Conservation (phyloP, 495 filamentous ascomycete genomes). For the Xanthoparmelia taractica region DNA sequence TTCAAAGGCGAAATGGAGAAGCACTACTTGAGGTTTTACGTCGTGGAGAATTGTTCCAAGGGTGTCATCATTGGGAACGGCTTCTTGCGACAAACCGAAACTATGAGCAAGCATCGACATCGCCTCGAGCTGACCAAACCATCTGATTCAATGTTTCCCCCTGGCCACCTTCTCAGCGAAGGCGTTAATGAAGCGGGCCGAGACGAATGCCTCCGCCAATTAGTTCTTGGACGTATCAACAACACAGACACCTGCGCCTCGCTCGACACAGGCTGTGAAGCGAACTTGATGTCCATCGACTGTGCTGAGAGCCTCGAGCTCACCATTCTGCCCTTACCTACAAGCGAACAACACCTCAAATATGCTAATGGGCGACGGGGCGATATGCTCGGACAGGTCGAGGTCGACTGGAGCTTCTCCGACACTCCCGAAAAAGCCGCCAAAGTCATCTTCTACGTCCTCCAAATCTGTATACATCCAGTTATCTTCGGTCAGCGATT, state of each 20-base stretch:
- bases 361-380: constrained; percentile 8
- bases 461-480: constrained; percentile 3
- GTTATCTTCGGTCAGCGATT: constrained; percentile 14
- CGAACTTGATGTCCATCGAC: constrained; percentile 14
- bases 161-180: constrained; percentile 4
- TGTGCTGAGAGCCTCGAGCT: neutral
- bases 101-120: constrained; percentile 3
- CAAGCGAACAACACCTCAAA: constrained; percentile 1
- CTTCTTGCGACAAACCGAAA: constrained; percentile 12
- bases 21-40: constrained; percentile 6
- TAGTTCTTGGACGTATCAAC: constrained; percentile 3
- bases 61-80: constrained; percentile 14
- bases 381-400: constrained; percentile 7
- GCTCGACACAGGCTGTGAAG: constrained; percentile 15
- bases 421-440: neutral
- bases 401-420: constrained; percentile 15
- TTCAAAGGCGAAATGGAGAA: constrained; percentile 8
- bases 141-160: neutral
- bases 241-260: neutral
- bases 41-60: constrained; percentile 10
- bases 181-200: constrained; percentile 2
- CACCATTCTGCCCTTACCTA: neutral
- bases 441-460: constrained; percentile 12
- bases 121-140: constrained; percentile 9
- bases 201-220: constrained; percentile 8